Conservation (phyloP, 2,329 filamentous ascomycete species). For the Penicillium sp. region DNA sequence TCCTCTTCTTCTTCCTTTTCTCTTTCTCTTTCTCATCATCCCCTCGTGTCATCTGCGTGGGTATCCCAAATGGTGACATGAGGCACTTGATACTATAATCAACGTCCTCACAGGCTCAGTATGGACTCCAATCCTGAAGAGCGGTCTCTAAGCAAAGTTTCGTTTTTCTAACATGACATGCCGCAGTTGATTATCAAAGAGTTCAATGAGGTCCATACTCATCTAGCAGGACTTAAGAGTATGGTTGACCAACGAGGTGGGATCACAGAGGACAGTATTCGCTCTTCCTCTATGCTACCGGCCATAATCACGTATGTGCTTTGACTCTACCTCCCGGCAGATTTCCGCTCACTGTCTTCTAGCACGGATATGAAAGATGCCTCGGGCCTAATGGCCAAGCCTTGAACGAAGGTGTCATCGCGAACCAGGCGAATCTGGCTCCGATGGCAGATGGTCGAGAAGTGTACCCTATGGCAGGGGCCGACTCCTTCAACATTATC, state of each 20-base stretch:
- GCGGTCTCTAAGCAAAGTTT: background rate
- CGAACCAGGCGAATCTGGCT: too few relatives aligned
- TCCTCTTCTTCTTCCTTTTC: too few relatives aligned
- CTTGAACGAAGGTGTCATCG: too few relatives aligned
- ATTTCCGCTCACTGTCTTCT: slow-evolving; percentile 3
- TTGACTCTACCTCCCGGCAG: background rate
- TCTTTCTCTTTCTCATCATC: too few relatives aligned
- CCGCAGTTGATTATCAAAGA: slow-evolving; percentile 37
- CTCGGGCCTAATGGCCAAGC: slow-evolving; percentile 33
- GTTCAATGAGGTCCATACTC: slow-evolving; percentile 39
- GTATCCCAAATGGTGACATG: too few relatives aligned
- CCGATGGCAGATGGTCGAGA: too few relatives aligned
- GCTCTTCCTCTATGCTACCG: slow-evolving; percentile 23
- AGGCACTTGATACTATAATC: slow-evolving; percentile 39
- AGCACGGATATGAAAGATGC: slow-evolving; percentile 38
- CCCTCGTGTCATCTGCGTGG: too few relatives aligned
- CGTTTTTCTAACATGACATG: slow-evolving; percentile 19
- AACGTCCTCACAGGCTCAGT: slow-evolving; percentile 39
- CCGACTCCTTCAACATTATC: too few relatives aligned
- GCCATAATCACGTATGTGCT: slow-evolving; percentile 31
- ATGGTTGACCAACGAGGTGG: slow-evolving; percentile 41
- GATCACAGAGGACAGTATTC: slow-evolving; percentile 26
- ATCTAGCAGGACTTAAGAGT: slow-evolving; percentile 37
- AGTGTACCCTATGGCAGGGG: too few relatives aligned
- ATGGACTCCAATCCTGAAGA: slow-evolving; percentile 9